Base-by-base conservation (phyloP, 768 basidiomycete genomes). In the Lactarius sanguifluus region DNA sequence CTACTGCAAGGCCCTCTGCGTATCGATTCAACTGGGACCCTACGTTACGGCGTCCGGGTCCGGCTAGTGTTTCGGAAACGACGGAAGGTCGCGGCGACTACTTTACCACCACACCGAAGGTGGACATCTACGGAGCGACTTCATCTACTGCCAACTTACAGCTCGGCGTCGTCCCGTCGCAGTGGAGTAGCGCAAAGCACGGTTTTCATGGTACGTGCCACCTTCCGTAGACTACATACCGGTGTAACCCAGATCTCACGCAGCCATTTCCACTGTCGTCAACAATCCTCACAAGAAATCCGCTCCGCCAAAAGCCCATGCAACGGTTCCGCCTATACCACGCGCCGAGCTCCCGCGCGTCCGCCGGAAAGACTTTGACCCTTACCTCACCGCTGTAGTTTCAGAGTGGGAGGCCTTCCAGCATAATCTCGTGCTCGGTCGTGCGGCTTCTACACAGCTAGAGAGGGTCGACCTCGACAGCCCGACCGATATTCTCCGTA, bases 211-310 rank as follows among this genome's bases (percentile, higher is more conserved):
- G 94, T 92, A 75, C 64, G 85, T 76, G 34, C 32, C 30, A 10
- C 8, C 9, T 2, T 30, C 23, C 30, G 40, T 67, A 40, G 8
- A 40, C 43, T 10, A 6, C 25, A 3, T 12, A 34, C 43, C 45
- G 38, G 59, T 23, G 28, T 34, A 10, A n/a, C 7, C 8, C 25
- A 38, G 12, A 8, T 13, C 61, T 41, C 58, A 70, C 71, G 50
- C 75, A 97, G 96, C 94, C 45, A 95, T 97, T 69, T 96, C 95
- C 10, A 95, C 92, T 20, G 92, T 97, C 32, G 84, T 97, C 60
- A 95, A 95, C 72, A 94, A 91, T 72, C 96, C 96, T 1, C 88
- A 90, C 73, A 91, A 89, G 77, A 84, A 82, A 41, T 88, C 90
- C 57, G 89, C 90, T 8, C 94, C 96, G 15, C 90, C 96, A 36